These are phyloP conservation scores for Phanerochaete carnosa DNA, from an alignment of 768 basidiomycete species.

Conservation along the genomic window DNA sequence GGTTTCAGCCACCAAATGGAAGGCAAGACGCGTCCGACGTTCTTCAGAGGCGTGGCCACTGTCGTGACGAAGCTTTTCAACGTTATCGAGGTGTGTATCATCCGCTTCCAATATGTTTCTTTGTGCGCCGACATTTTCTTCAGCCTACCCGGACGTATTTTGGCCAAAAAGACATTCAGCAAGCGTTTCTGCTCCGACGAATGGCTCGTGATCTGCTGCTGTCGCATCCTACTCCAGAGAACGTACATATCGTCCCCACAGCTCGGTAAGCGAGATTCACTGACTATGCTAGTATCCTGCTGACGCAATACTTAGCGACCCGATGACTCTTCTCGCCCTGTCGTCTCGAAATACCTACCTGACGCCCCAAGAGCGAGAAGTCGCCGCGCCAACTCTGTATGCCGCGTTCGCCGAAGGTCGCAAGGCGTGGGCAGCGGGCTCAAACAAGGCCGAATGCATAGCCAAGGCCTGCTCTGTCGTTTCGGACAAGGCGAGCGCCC, in stretches of 20 bases:
- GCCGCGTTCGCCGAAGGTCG: slow-evolving; percentile 63
- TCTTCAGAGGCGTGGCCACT: slow-evolving; percentile 95
- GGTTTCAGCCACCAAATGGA: slow-evolving; percentile 94
- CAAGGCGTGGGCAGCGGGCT: slow-evolving; percentile 48
- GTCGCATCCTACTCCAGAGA: slow-evolving; percentile 66
- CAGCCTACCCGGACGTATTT: slow-evolving; percentile 93
- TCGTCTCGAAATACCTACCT: slow-evolving; percentile 92
- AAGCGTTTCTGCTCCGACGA: slow-evolving; percentile 80
- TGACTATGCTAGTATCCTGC: not conserved
- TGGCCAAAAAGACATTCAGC: slow-evolving; percentile 98
- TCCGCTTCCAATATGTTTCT: not conserved
- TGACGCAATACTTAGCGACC: slow-evolving; percentile 29
- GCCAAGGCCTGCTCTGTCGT: slow-evolving; percentile 41
- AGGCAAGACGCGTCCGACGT: slow-evolving; percentile 79
- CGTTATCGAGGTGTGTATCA: slow-evolving; percentile 64
- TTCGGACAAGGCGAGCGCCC: slow-evolving; percentile 23
- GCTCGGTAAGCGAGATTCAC: slow-evolving; percentile 38
- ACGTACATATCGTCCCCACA: slow-evolving; percentile 88
- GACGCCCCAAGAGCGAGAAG: slow-evolving; percentile 51
- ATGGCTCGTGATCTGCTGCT: slow-evolving; percentile 78
- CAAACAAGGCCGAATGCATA: slow-evolving; percentile 49
- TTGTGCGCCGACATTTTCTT: not conserved
- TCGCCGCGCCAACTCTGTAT: slow-evolving; percentile 64
- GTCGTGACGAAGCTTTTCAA: slow-evolving; percentile 96
- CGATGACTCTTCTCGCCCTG: slow-evolving; percentile 68